phyloP scores from a whole-genome alignment of 2,329 filamentous ascomycete species.

The Xylaria sp. region DNA sequence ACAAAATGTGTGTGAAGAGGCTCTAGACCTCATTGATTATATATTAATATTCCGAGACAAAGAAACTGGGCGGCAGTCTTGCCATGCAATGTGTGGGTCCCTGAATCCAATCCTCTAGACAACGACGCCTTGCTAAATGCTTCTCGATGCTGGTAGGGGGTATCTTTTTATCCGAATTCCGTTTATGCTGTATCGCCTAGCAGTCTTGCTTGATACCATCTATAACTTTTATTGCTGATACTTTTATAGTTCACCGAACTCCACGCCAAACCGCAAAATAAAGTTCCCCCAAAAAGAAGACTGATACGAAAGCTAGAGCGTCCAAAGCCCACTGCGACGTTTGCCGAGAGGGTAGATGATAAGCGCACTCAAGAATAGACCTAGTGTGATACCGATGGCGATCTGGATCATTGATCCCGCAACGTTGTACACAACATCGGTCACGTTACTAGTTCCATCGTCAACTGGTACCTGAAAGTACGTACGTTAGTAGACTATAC shows the following conservation, averaged over 20 bases:
- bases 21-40: slow-evolving; percentile 7
- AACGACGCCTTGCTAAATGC: neutral
- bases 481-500: slow-evolving; percentile 3
- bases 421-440: slow-evolving; percentile 58
- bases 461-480: slow-evolving; percentile 40
- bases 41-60: slow-evolving; percentile 2
- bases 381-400: slow-evolving; percentile 63
- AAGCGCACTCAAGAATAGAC: slow-evolving; percentile 61
- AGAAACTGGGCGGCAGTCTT: neutral
- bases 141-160: slow-evolving; percentile 9
- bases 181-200: slow-evolving; percentile 4
- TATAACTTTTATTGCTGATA: slow-evolving; percentile 12
- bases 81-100: slow-evolving; percentile 2
- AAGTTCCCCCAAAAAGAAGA: slow-evolving; percentile 15
- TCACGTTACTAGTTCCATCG: slow-evolving; percentile 49
- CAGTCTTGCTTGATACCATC: slow-evolving; percentile 14
- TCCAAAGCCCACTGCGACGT: slow-evolving; percentile 62
- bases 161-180: slow-evolving; percentile 19
- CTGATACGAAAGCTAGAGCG: slow-evolving; percentile 51
- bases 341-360: slow-evolving; percentile 63
- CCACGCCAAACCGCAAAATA: slow-evolving; percentile 21
- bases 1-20: neutral
- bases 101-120: neutral
- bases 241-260: slow-evolving; percentile 16
- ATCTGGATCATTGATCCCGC: slow-evolving; percentile 64